A percentile compares a stretch with the other conserved stretches of the same genome.
These are phyloP conservation scores for Penicillium thymicola DNA, from an alignment of 2,329 filamentous ascomycete genomes.

Conservation along the genomic window DNA sequence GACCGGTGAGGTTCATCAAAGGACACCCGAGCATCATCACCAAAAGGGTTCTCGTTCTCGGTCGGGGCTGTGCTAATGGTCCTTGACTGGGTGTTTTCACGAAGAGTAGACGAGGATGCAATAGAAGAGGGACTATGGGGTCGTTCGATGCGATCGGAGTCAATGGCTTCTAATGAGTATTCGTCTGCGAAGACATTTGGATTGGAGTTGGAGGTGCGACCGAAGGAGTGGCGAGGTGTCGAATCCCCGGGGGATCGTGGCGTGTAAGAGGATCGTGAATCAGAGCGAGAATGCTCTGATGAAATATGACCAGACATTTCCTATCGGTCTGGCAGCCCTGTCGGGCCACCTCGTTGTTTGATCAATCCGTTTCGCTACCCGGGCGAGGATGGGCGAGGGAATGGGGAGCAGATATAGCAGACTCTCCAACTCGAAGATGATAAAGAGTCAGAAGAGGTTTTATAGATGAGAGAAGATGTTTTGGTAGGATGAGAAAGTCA, in stretches of 20 bases:
- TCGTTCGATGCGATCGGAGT: slow-evolving; percentile 33
- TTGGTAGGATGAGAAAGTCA: neutral
- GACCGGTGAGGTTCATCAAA: slow-evolving; percentile 33
- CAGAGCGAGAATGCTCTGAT: slow-evolving; percentile 36
- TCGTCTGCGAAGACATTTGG: slow-evolving; percentile 50
- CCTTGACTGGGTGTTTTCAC: slow-evolving; percentile 28
- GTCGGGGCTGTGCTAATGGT: slow-evolving; percentile 21
- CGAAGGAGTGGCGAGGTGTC: slow-evolving; percentile 31
- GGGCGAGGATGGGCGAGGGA: slow-evolving; percentile 16
- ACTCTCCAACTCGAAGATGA: neutral
- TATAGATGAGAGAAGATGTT: neutral
- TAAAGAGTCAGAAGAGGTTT: neutral
- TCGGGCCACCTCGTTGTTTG: slow-evolving; percentile 34
- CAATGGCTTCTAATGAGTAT: slow-evolving; percentile 44
- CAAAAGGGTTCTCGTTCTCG: slow-evolving; percentile 35
- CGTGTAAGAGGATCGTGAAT: slow-evolving; percentile 31
- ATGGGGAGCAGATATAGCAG: neutral
- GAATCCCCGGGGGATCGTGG: slow-evolving; percentile 27
- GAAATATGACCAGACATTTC: slow-evolving; percentile 42
- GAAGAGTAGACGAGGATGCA: slow-evolving; percentile 34
- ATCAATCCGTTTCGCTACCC: slow-evolving; percentile 29
- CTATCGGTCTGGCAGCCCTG: slow-evolving; percentile 34
- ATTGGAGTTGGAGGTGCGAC: slow-evolving; percentile 35
- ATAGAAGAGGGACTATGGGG: slow-evolving; percentile 33
- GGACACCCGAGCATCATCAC: slow-evolving; percentile 35